phyloP scores from a whole-genome alignment of 805 yeast species.

The Millerago galiae region DNA sequence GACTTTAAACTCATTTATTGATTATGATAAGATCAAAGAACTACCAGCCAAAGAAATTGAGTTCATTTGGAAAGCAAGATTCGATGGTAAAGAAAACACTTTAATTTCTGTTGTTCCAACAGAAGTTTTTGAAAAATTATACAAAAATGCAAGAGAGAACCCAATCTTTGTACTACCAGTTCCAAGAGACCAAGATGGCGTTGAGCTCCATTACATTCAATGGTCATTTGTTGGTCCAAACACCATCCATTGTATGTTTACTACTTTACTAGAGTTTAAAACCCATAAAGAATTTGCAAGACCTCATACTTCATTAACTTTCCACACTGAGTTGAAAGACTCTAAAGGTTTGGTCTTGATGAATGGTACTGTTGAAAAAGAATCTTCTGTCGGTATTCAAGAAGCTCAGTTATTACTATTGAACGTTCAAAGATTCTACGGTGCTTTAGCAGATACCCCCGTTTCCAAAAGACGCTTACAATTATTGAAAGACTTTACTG shows the following conservation, averaged over 20 bases:
- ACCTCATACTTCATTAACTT: constrained; percentile 87
- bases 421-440: constrained; percentile 78
- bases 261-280: constrained; percentile 87
- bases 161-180: constrained; percentile 89
- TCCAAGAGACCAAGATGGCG: constrained; percentile 53
- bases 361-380: constrained; percentile 80
- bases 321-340: constrained; percentile 69
- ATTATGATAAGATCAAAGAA: constrained; percentile 53
- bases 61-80: constrained; percentile 84
- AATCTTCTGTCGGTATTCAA: constrained; percentile 55
- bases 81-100: constrained; percentile 50
- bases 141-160: constrained; percentile 58
- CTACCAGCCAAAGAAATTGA: constrained; percentile 63
- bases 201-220: constrained; percentile 87
- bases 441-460: constrained; percentile 46
- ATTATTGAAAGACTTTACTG: constrained; percentile 61
- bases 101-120: constrained; percentile 59
- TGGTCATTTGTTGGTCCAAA: constrained; percentile 85
- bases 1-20: constrained; percentile 64
- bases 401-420: constrained; percentile 76
- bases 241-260: constrained; percentile 84
- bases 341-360: constrained; percentile 64
- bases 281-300: constrained; percentile 86
- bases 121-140: constrained; percentile 56
- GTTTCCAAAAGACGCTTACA: constrained; percentile 43